These are phyloP conservation scores for Musa schizocarpa DNA, from an alignment of 176 grass and related monocot genomes.

Conservation along the genomic window DNA sequence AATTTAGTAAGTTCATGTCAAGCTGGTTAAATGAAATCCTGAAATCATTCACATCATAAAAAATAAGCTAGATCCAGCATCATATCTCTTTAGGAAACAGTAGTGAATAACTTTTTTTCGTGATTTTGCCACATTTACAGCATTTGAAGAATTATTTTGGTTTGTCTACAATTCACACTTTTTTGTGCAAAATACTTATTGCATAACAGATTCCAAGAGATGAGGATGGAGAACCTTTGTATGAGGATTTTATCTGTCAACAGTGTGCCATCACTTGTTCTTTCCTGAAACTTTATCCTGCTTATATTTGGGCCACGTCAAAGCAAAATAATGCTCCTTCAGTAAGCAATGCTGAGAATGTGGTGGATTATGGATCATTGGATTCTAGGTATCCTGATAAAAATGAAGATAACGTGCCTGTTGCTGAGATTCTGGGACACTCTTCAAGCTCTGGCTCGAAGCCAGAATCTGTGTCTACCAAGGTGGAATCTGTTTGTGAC, in stretches of 20 bases:
- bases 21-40: neutral
- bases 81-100: too few species aligned
- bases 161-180: neutral
- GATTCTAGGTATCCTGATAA: constrained; percentile 16
- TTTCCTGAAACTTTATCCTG: constrained; percentile 77
- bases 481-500: constrained; percentile 15
- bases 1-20: neutral
- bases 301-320: constrained; percentile 41
- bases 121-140: neutral
- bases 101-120: neutral
- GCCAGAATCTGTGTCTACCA: constrained; percentile 2
- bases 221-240: constrained; percentile 79
- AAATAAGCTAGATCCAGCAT: neutral
- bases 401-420: constrained; percentile 23
- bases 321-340: constrained; percentile 34
- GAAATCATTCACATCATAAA: neutral
- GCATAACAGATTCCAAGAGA: constrained; percentile 66
- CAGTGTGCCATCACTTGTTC: constrained; percentile 59
- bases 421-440: neutral
- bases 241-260: constrained; percentile 86
- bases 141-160: neutral
- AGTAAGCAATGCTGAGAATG: constrained; percentile 31
- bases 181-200: constrained; percentile 7
- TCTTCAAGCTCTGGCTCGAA: neutral
- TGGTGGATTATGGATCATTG: constrained; percentile 27